phyloP scores from a whole-genome alignment of 805 yeast species.

The Kazachstania taianensis region DNA sequence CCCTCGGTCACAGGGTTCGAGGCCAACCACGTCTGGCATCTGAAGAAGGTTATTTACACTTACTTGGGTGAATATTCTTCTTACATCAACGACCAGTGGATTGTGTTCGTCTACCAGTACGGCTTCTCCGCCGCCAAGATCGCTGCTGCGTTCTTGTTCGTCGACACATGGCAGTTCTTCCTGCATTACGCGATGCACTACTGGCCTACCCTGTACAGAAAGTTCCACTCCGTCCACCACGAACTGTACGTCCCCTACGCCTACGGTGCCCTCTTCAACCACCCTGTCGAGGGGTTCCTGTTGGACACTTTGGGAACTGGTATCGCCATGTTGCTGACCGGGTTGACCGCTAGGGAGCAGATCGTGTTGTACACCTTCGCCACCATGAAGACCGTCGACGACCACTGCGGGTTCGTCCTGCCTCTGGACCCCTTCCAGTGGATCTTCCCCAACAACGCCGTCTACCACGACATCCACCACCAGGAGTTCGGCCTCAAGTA shows the following conservation, averaged over 20 bases:
- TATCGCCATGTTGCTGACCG: constrained; percentile 53
- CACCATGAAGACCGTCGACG: constrained; percentile 94
- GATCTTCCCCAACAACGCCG: constrained; percentile 88
- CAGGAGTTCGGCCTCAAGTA: constrained; percentile 91
- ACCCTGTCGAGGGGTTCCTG: constrained; percentile 86
- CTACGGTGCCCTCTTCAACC: constrained; percentile 90
- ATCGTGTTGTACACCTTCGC: constrained; percentile 71
- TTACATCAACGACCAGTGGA: constrained; percentile 35
- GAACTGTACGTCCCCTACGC: constrained; percentile 93
- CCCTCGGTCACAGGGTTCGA: constrained; percentile 44
- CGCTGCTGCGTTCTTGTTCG: constrained; percentile 52
- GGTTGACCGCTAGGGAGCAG: constrained; percentile 67
- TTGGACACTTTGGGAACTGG: constrained; percentile 92
- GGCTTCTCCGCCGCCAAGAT: constrained; percentile 54
- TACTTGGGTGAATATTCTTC: constrained; percentile 15
- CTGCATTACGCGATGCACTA: constrained; percentile 83
- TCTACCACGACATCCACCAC: constrained; percentile 95
- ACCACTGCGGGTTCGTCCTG: constrained; percentile 94
- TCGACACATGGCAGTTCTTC: constrained; percentile 94
- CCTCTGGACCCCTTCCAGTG: constrained; percentile 88
- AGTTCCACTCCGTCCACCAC: constrained; percentile 92
- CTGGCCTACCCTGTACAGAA: constrained; percentile 62
- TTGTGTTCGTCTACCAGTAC: constrained; percentile 49
- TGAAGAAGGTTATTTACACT: constrained; percentile 17
- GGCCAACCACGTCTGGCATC: constrained; percentile 36